Percentiles rank a stretch among this genome's conserved stretches.
These are phyloP conservation scores for Sugiyamaella qingdaonensis DNA, from an alignment of 805 yeast genomes.

Conservation along the genomic window DNA sequence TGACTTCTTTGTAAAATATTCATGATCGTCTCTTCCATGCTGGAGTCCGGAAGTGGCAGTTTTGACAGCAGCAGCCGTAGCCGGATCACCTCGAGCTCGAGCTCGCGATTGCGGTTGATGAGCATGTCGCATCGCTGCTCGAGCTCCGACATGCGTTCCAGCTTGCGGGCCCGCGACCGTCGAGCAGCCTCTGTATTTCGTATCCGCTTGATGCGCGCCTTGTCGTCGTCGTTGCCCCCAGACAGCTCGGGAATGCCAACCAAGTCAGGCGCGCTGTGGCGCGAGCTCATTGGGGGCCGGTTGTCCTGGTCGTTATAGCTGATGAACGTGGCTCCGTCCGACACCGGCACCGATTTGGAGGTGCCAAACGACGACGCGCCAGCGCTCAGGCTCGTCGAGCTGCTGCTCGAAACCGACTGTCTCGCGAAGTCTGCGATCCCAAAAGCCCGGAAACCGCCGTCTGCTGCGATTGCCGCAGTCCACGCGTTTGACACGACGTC, in stretches of 20 bases:
- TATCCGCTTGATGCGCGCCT: constrained; percentile 77
- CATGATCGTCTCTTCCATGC: neutral
- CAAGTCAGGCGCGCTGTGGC: constrained; percentile 2
- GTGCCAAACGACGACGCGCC: neutral
- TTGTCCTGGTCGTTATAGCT: neutral
- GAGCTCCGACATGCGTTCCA: constrained; percentile 84
- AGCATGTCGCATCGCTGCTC: constrained; percentile 75
- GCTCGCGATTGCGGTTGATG: constrained; percentile 29
- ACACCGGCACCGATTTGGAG: neutral
- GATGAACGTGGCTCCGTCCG: neutral
- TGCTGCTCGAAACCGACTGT: neutral
- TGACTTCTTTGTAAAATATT: neutral
- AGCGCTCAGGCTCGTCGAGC: neutral
- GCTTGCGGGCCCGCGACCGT: constrained; percentile 87
- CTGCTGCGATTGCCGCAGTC: too few species aligned
- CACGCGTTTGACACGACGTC: too few species aligned
- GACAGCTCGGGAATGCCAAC: neutral
- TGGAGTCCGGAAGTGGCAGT: constrained; percentile 1
- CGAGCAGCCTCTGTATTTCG: constrained; percentile 86
- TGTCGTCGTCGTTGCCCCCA: neutral
- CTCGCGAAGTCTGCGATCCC: too few species aligned
- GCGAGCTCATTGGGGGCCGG: neutral
- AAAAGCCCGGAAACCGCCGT: too few species aligned
- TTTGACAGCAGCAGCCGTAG: constrained; percentile 15
- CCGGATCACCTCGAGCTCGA: constrained; percentile 21